These are phyloP conservation scores for Zygoascus bituminiphila DNA, from an alignment of 805 yeast species.

Conservation along the genomic window DNA sequence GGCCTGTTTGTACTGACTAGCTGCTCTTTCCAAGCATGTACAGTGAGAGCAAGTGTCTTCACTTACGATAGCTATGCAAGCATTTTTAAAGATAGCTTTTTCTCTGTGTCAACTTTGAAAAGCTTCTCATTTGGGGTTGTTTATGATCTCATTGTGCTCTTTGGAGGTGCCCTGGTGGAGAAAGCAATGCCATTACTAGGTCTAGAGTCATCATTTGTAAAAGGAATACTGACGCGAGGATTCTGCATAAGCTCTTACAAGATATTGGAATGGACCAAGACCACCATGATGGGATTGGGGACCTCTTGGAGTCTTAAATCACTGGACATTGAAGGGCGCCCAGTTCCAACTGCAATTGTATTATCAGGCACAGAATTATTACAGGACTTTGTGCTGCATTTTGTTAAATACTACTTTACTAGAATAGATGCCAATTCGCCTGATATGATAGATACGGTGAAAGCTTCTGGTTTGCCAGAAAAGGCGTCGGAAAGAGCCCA, in stretches of 20 bases:
- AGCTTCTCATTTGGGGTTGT: background rate
- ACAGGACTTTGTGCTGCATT: background rate
- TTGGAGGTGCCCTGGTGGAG: background rate
- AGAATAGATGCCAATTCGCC: too few relatives aligned
- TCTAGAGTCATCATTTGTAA: background rate
- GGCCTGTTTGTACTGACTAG: background rate
- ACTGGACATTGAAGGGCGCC: background rate
- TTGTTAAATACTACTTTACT: background rate
- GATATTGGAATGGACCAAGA: background rate
- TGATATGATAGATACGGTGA: background rate
- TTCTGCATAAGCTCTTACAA: background rate
- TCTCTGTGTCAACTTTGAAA: background rate
- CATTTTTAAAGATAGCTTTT: background rate
- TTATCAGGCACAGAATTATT: background rate
- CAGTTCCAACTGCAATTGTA: background rate
- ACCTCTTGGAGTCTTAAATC: background rate
- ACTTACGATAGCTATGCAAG: background rate
- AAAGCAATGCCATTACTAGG: background rate
- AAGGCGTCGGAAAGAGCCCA: background rate
- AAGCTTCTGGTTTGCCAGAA: background rate
- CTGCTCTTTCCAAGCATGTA: background rate
- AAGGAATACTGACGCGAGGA: background rate
- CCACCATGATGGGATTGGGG: background rate
- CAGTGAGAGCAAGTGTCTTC: background rate
- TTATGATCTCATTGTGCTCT: background rate